Conservation (phyloP, 2,329 filamentous ascomycete species). For the Lojkania enalia region DNA sequence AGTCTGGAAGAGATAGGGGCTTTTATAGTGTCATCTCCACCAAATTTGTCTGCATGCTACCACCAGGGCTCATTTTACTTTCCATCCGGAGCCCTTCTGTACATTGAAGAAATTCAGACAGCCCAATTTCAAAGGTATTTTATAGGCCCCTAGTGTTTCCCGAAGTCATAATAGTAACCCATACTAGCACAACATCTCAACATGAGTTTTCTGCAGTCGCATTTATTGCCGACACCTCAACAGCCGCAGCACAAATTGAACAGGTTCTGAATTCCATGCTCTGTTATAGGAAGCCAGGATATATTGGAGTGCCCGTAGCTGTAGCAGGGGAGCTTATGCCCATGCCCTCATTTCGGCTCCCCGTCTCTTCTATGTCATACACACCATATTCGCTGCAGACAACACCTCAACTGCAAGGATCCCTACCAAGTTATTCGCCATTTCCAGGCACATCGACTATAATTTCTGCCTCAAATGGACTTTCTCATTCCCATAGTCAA, state of each 20-base stretch:
- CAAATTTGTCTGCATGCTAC: slow-evolving; percentile 8
- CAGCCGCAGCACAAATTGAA: slow-evolving; percentile 14
- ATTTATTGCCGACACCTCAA: slow-evolving; percentile 9
- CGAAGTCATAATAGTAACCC: background rate
- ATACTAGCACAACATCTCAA: background rate
- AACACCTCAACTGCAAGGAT: background rate
- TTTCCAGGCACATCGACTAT: background rate
- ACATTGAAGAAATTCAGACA: slow-evolving; percentile 11
- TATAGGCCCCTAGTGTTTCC: background rate
- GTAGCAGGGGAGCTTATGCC: slow-evolving; percentile 6
- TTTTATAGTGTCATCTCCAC: slow-evolving; percentile 12
- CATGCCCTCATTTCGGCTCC: background rate
- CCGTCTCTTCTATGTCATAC: background rate
- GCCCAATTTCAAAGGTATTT: slow-evolving; percentile 13
- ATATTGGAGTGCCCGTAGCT: slow-evolving; percentile 14
- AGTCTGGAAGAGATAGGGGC: slow-evolving; percentile 8
- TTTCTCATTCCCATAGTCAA: background rate
- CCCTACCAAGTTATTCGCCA: background rate
- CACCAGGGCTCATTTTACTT: slow-evolving; percentile 4
- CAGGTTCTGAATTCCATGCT: slow-evolving; percentile 13
- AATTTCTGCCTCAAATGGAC: background rate
- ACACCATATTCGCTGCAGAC: background rate
- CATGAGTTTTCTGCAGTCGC: slow-evolving; percentile 11
- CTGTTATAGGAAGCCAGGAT: slow-evolving; percentile 14
- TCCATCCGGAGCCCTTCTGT: slow-evolving; percentile 5